These are phyloP conservation scores for Euclidium syriacum DNA, from an alignment of 345 rosid genomes.

Conservation along the genomic window DNA sequence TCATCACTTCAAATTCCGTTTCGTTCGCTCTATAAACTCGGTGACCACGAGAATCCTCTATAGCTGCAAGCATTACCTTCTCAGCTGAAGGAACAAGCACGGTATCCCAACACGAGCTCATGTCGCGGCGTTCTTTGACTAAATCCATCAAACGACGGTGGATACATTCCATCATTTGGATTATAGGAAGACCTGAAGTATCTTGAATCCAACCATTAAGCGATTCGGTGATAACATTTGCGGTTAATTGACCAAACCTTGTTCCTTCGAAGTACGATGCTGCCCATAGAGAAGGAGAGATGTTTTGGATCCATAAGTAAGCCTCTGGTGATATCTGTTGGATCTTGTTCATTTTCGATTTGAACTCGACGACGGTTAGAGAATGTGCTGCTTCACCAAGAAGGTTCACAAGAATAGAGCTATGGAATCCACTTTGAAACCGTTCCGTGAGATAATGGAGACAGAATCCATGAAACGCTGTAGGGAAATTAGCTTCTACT, in stretches of 20 bases:
- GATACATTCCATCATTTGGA: constrained; percentile 89
- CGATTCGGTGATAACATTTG: constrained; percentile 58
- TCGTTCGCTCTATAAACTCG: constrained; percentile 78
- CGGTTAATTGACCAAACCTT: constrained; percentile 70
- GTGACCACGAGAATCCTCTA: constrained; percentile 54
- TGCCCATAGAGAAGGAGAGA: constrained; percentile 77
- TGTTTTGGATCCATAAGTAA: constrained; percentile 65
- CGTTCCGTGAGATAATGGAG: constrained; percentile 60
- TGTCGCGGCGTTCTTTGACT: constrained; percentile 77
- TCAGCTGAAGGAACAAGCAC: constrained; percentile 85
- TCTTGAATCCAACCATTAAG: constrained; percentile 61
- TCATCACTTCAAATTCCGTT: constrained; percentile 67
- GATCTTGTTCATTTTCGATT: constrained; percentile 56
- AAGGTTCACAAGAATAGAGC: constrained; percentile 60
- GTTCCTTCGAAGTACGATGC: constrained; percentile 76
- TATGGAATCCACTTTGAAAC: constrained; percentile 70
- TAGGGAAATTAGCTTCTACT: constrained; percentile 82
- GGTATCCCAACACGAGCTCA: constrained; percentile 67
- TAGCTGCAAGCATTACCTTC: constrained; percentile 51
- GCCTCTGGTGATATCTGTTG: constrained; percentile 78
- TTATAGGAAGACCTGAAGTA: constrained; percentile 75
- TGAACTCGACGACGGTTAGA: constrained; percentile 61
- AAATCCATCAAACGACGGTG: constrained; percentile 67
- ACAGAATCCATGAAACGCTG: constrained; percentile 82
- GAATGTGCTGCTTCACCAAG: constrained; percentile 84